A percentile compares a stretch with the other conserved stretches of the same genome.
Conservation (phyloP, 306 rosid species). For the Senna siamea region DNA sequence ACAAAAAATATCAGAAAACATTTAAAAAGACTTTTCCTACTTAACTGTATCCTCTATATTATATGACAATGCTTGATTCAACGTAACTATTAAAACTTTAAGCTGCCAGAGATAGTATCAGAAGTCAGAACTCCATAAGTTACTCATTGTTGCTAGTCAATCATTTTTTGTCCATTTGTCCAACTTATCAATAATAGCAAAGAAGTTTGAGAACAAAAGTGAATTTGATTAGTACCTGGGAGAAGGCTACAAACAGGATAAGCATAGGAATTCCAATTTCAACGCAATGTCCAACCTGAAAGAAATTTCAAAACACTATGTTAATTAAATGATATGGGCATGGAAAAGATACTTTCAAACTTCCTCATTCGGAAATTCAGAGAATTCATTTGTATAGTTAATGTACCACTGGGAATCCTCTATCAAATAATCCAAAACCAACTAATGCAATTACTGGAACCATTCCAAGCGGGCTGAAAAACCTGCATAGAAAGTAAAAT, state of each 20-base stretch:
- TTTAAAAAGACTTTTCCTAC: conserved; percentile 19
- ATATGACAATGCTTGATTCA: conserved; percentile 6
- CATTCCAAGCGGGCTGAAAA: conserved; percentile 99
- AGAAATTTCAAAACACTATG: conserved; percentile 32
- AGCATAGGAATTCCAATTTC: conserved; percentile 98
- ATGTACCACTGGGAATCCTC: conserved; percentile 99
- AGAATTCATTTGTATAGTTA: no score
- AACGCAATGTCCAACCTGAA: conserved; percentile 93
- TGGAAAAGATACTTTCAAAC: conserved; percentile 3
- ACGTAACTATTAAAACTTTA: background rate
- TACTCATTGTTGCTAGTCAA: background rate
- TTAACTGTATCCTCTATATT: background rate
- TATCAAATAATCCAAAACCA: conserved; percentile 93
- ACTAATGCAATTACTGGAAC: conserved; percentile 92
- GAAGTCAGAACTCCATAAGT: background rate
- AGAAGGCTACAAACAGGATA: conserved; percentile 72
- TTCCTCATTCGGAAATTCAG: no score
- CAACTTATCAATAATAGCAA: background rate
- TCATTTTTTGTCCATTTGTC: conserved; percentile 21
- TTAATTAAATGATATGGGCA: background rate
- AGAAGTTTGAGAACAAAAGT: background rate
- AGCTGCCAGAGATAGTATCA: background rate
- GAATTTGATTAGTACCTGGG: conserved; percentile 66
- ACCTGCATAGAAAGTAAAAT: conserved; percentile 52
- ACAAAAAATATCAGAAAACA: conserved; percentile 26